These are phyloP conservation scores for Cytospora paraplurivora DNA, from an alignment of 2,329 filamentous ascomycete genomes.

Conservation along the genomic window DNA sequence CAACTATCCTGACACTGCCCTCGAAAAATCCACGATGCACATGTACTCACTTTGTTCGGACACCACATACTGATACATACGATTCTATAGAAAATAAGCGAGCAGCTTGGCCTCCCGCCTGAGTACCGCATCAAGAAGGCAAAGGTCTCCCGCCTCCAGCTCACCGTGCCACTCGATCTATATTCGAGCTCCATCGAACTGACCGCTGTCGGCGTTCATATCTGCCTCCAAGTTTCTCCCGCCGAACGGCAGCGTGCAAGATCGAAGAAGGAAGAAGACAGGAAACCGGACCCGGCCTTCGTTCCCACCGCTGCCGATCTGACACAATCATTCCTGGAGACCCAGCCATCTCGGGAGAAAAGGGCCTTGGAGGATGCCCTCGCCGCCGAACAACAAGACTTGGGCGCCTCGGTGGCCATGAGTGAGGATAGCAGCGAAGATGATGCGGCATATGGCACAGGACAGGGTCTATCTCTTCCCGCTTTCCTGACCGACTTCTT, in stretches of 20 bases:
- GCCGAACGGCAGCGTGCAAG: conserved; percentile 39
- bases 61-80: conserved; percentile 10
- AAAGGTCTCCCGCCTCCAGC: conserved; percentile 71
- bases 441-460: conserved; percentile 65
- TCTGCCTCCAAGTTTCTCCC: conserved; percentile 61
- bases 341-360: conserved; percentile 67
- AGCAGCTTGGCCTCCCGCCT: conserved; percentile 72
- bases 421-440: conserved; percentile 65
- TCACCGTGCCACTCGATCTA: conserved; percentile 86
- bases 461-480: conserved; percentile 69
- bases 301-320: conserved; percentile 73
- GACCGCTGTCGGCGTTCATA: conserved; percentile 79
- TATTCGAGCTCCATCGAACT: conserved; percentile 81
- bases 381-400: conserved; percentile 61
- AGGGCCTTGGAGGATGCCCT: conserved; percentile 70
- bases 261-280: conserved; percentile 34
- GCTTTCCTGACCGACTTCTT: conserved; percentile 71
- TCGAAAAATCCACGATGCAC: background rate
- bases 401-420: conserved; percentile 61
- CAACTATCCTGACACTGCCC: background rate
- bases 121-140: conserved; percentile 73
- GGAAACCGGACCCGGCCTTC: conserved; percentile 36
- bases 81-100: conserved; percentile 70
- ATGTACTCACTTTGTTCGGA: background rate
- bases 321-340: conserved; percentile 76